Evolutionary conservation across 495 filamentous ascomycete species (phyloP).

Genomic region (Daldinia grandis): DNA sequence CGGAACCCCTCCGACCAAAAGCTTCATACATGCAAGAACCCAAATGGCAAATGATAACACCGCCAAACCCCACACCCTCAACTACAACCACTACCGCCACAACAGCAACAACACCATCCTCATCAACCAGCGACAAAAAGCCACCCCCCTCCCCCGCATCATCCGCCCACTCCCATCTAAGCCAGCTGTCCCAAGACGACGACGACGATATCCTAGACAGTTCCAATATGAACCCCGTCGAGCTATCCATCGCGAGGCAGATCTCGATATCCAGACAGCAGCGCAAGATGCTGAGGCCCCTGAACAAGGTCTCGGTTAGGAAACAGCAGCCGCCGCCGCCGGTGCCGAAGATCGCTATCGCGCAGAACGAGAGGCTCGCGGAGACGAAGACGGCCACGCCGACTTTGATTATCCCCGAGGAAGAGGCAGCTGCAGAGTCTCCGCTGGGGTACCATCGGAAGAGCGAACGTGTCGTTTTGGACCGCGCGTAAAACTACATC

Average conservation of each 20-base stretch:
- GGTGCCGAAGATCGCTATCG: slow-evolving; percentile 36
- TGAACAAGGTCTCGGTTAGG: slow-evolving; percentile 35
- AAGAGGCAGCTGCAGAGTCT: slow-evolving; percentile 24
- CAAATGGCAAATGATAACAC: slow-evolving; percentile 61
- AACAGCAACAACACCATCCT: no score
- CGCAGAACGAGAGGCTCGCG: slow-evolving; percentile 42
- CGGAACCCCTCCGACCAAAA: slow-evolving; percentile 37
- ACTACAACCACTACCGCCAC: no score
- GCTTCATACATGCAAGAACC: slow-evolving; percentile 53
- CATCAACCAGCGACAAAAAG: slow-evolving; percentile 40
- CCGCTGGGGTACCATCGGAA: slow-evolving; percentile 47
- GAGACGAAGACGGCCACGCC: slow-evolving; percentile 53
- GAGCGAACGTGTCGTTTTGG: slow-evolving; percentile 60
- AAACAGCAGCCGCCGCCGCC: slow-evolving; percentile 20
- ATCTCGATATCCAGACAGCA: slow-evolving; percentile 67
- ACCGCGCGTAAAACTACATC: slow-evolving; percentile 36
- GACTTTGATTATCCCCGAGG: slow-evolving; percentile 44
- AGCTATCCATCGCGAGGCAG: slow-evolving; percentile 67
- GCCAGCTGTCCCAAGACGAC: slow-evolving; percentile 44
- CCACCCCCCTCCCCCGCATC: slow-evolving; percentile 44
- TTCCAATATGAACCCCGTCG: slow-evolving; percentile 52
- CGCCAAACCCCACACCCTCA: slow-evolving; percentile 45
- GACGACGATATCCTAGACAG: slow-evolving; percentile 49
- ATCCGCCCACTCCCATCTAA: slow-evolving; percentile 44
- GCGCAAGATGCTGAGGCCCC: slow-evolving; percentile 54